Evolutionary conservation across 441 rosid genomes (phyloP).

Genomic region (Jatropha podagrica): DNA sequence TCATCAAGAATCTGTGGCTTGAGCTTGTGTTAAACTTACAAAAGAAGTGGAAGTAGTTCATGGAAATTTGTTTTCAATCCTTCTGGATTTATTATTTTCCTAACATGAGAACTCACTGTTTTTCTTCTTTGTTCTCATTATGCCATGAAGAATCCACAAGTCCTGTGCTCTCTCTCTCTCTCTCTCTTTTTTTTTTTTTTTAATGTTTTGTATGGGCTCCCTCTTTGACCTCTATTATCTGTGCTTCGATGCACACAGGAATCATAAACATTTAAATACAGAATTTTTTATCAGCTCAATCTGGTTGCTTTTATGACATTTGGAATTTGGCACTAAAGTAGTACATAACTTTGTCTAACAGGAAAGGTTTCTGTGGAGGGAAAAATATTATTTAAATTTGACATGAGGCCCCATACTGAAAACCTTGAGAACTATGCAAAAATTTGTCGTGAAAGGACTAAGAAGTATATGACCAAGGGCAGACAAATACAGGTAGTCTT

Average conservation of each 20-base stretch:
- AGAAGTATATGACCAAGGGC: constrained; percentile 65
- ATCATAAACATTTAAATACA: background rate
- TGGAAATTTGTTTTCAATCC: background rate
- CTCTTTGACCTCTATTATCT: background rate
- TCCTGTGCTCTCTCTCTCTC: too few relatives aligned
- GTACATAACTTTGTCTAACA: constrained; percentile 28
- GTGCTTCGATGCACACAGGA: background rate
- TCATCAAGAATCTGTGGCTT: background rate
- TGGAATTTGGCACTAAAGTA: constrained; percentile 13
- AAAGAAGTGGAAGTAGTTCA: background rate
- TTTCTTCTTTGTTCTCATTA: background rate
- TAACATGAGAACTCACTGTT: background rate
- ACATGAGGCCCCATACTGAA: constrained; percentile 71
- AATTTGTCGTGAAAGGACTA: constrained; percentile 84
- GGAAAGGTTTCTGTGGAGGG: constrained; percentile 68
- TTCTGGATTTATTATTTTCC: background rate
- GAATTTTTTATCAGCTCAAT: constrained; percentile 1
- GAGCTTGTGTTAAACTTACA: background rate
- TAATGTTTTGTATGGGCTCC: background rate
- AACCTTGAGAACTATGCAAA: constrained; percentile 77
- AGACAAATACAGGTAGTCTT: constrained; percentile 70
- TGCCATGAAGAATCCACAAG: too few relatives aligned
- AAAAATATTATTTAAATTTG: constrained; percentile 71
- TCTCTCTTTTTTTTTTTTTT: background rate
- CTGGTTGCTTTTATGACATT: constrained; percentile 4